Conservation (phyloP, 2,329 filamentous ascomycete species). For the Cladosporium phlei region DNA sequence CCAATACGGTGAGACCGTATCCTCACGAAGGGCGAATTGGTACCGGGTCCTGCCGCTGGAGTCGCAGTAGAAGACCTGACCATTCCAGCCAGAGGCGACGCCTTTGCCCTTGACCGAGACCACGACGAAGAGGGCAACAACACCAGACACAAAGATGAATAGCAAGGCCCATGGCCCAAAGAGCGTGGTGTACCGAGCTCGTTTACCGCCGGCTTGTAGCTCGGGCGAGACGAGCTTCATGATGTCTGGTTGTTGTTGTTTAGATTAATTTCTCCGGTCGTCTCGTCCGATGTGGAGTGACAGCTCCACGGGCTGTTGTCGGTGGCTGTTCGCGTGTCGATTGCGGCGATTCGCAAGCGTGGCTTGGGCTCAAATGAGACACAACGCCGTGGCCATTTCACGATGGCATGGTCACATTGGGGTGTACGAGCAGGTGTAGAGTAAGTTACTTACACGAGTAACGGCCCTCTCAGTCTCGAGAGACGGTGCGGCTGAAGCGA, state of each 20-base stretch:
- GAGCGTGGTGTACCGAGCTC: neutral
- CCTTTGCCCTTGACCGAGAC: neutral
- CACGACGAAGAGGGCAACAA: neutral
- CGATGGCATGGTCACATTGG: too few species aligned
- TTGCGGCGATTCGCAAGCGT: too few species aligned
- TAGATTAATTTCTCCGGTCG: too few species aligned
- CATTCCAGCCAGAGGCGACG: neutral
- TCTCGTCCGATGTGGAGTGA: too few species aligned
- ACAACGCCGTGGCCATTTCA: too few species aligned
- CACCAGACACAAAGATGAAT: neutral
- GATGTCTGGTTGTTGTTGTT: neutral
- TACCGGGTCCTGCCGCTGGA: neutral
- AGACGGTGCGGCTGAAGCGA: neutral
- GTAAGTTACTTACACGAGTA: too few species aligned
- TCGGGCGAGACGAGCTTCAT: conserved; percentile 1
- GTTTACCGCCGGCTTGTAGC: neutral
- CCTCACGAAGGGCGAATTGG: neutral
- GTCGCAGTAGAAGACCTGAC: neutral
- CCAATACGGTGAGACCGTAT: conserved; percentile 14
- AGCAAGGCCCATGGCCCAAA: conserved; percentile 2
- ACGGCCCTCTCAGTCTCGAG: too few species aligned
- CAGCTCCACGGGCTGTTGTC: too few species aligned
- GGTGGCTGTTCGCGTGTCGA: too few species aligned
- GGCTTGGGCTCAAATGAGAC: too few species aligned
- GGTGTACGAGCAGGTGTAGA: too few species aligned